phyloP scores from a whole-genome alignment of 2,329 filamentous ascomycete species.

The Aspergillus glaucus region DNA sequence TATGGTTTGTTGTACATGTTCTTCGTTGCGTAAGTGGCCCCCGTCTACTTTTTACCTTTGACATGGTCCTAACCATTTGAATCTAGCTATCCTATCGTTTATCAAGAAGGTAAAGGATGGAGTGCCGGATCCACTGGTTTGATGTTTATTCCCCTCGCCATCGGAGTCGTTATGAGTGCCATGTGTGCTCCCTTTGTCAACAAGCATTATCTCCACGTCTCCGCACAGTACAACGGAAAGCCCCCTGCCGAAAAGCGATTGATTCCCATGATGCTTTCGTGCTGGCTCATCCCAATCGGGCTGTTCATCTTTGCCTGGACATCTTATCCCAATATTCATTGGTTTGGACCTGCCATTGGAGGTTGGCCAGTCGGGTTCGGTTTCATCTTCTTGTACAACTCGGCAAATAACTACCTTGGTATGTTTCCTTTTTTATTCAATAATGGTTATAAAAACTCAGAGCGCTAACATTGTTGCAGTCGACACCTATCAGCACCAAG shows the following conservation, averaged over 20 bases:
- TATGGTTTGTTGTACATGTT: slow-evolving; percentile 49
- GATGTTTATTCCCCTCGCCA: slow-evolving; percentile 78
- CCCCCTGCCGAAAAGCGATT: slow-evolving; percentile 72
- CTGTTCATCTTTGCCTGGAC: slow-evolving; percentile 65
- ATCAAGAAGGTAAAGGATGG: slow-evolving; percentile 73
- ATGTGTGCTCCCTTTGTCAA: slow-evolving; percentile 67
- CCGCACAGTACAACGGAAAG: slow-evolving; percentile 58
- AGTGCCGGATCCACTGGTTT: slow-evolving; percentile 66
- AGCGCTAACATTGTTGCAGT: slow-evolving; percentile 32
- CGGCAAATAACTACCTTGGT: slow-evolving; percentile 65
- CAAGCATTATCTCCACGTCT: slow-evolving; percentile 67
- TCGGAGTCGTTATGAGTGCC: slow-evolving; percentile 66
- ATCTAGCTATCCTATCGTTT: slow-evolving; percentile 52
- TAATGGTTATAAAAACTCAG: neutral
- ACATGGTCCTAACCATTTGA: slow-evolving; percentile 7
- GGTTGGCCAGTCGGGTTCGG: slow-evolving; percentile 70
- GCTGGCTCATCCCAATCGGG: slow-evolving; percentile 65
- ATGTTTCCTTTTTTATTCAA: slow-evolving; percentile 6
- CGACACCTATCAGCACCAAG: slow-evolving; percentile 65
- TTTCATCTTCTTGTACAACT: slow-evolving; percentile 79
- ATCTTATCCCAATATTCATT: slow-evolving; percentile 59
- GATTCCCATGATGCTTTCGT: slow-evolving; percentile 74
- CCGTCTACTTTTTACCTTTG: slow-evolving; percentile 13
- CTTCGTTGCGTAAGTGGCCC: slow-evolving; percentile 48
- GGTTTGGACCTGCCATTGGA: slow-evolving; percentile 66